Evolutionary conservation across 352 stramenopile species (phyloP).

Genomic region (Pythium dissimile): DNA sequence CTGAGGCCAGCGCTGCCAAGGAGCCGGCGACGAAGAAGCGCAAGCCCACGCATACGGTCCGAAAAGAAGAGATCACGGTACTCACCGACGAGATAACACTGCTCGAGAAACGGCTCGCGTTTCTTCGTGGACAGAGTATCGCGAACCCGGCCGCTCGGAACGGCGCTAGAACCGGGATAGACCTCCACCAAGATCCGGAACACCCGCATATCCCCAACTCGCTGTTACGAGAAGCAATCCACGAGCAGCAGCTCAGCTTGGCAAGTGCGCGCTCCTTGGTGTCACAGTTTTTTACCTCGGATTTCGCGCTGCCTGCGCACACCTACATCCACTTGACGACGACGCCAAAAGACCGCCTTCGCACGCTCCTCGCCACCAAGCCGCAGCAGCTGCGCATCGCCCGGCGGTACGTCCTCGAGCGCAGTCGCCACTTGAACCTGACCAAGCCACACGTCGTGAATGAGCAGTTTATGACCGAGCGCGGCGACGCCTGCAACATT

Average conservation of each 20-base stretch:
- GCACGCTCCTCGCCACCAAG: constrained; percentile 30
- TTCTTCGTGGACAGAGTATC: constrained; percentile 10
- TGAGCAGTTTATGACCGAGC: constrained; percentile 41
- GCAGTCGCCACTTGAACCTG: constrained; percentile 39
- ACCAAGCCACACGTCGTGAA: constrained; percentile 29
- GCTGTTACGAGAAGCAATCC: constrained; percentile 24
- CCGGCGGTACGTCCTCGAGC: constrained; percentile 35
- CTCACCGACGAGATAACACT: constrained; percentile 10
- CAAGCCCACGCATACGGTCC: constrained; percentile 17
- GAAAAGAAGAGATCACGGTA: constrained; percentile 15
- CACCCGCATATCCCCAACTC: constrained; percentile 21
- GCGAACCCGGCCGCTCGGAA: neutral
- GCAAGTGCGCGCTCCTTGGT: constrained; percentile 33
- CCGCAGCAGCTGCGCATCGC: constrained; percentile 37
- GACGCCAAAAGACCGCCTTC: constrained; percentile 24
- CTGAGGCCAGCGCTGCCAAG: neutral
- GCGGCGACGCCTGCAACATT: constrained; percentile 37
- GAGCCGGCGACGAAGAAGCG: constrained; percentile 7
- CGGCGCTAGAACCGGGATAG: neutral
- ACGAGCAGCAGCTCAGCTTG: constrained; percentile 33
- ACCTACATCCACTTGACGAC: constrained; percentile 42
- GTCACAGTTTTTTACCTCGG: constrained; percentile 20
- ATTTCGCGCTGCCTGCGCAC: constrained; percentile 13
- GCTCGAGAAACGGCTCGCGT: constrained; percentile 14
- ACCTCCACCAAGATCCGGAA: neutral